Base-by-base conservation (phyloP, 177 flowering plant genomes). In the Vitis hybrid region DNA sequence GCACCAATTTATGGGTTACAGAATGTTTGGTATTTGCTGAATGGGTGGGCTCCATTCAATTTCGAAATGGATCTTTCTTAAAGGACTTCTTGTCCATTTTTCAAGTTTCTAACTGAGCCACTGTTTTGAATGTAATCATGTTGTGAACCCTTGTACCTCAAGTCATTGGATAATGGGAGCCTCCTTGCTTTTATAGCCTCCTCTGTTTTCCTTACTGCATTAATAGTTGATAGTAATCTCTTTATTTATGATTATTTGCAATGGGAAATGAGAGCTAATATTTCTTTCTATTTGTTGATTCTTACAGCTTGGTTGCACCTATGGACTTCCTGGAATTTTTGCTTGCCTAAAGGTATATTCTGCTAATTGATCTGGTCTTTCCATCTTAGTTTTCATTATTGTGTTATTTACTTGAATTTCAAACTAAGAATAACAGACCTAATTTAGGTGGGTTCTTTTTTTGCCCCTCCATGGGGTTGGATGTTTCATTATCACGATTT, bases 251-350 rank as follows among this genome's bases (percentile, higher is more conserved):
- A 54, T 54, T 40, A 7, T 40, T 40, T 40, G 7, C 56, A 15
- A 54, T 54, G n/a, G 56, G 0, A 54, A 17, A 14, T n/a, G n/a
- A 54, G 56, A 54, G 64, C 48, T 60, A 32, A 30, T 32, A 8
- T 51, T 21, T 54, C 12, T 56, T 65, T 52, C 18, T 66, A 13
- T 48, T 60, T 74, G 32, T 9, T 64, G 30, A 59, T 75, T 74
- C 52, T 70, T 78, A 32, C 91, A 93, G 98, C 89, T 93, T 57
- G 73, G 89, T 69, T 91, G 97, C 80, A 82, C 78, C 76, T 87
- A 87, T 84, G 98, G 98, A 60, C 87, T 92, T 69, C 86, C 98
- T 10, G 98, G 98, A 64, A 88, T 86, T 50, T 91, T 93, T 70
- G 94, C 98, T 75, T 93, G 98, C 85, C 67, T 93, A 75, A 93